Evolutionary conservation across 176 grass and related monocot genomes (phyloP).

Genomic region (Carex parvula): DNA sequence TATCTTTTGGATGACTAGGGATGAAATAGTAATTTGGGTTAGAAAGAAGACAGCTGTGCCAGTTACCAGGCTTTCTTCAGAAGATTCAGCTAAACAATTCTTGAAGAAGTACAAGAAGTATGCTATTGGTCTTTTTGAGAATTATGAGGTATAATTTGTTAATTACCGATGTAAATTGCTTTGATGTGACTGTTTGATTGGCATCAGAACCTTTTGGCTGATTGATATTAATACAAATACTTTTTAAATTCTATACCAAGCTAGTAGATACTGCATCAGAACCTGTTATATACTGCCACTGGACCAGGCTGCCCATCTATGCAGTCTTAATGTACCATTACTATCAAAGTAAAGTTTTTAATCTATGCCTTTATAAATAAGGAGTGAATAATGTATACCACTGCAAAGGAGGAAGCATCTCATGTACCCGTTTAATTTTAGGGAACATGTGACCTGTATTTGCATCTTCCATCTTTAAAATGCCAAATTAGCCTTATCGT

Average conservation of each 20-base stretch:
- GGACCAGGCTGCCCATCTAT: background rate
- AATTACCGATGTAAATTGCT: background rate
- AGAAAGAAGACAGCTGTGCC: slow-evolving; percentile 87
- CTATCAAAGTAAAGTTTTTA: background rate
- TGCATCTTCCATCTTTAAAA: background rate
- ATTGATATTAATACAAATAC: background rate
- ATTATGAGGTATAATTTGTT: slow-evolving; percentile 54
- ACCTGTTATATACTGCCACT: background rate
- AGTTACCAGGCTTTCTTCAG: slow-evolving; percentile 55
- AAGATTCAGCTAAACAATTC: slow-evolving; percentile 62
- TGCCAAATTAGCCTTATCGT: background rate
- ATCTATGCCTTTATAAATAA: background rate
- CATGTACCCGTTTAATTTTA: background rate
- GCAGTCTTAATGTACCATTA: background rate
- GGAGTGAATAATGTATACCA: background rate
- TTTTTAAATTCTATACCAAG: background rate
- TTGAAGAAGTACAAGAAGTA: slow-evolving; percentile 55
- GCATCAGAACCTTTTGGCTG: background rate
- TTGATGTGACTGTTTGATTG: background rate
- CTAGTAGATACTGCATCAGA: background rate
- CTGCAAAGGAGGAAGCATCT: background rate
- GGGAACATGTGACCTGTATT: background rate
- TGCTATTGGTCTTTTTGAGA: slow-evolving; percentile 63
- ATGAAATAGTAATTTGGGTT: slow-evolving; percentile 84
- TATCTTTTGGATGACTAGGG: slow-evolving; percentile 56